These are phyloP conservation scores for Triticum monococcum DNA, from an alignment of 176 grass and related monocot genomes.

Conservation along the genomic window DNA sequence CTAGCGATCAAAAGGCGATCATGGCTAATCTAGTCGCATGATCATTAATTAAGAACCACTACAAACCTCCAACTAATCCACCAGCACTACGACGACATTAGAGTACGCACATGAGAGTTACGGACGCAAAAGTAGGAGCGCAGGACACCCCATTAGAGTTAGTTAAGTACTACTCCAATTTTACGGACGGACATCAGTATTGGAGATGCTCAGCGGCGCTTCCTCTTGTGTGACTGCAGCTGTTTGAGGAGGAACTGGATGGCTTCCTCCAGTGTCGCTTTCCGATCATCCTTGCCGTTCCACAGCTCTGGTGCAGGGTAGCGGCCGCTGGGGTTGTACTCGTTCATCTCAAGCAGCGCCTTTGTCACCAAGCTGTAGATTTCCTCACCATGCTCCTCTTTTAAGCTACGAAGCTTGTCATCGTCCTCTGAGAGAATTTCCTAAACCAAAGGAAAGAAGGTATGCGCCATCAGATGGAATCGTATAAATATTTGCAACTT, in stretches of 20 bases:
- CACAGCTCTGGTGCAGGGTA: slow-evolving; percentile 32
- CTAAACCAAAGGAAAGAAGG: background rate
- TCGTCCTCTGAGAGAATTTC: slow-evolving; percentile 44
- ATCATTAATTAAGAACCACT: background rate
- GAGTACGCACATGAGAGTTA: too few species aligned
- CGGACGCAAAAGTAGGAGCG: too few species aligned
- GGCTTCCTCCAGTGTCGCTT: background rate
- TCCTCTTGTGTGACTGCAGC: slow-evolving; percentile 8
- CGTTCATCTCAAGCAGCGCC: slow-evolving; percentile 43
- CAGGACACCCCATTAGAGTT: too few species aligned
- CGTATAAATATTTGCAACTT: too few species aligned
- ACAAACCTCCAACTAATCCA: background rate
- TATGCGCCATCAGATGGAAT: too few species aligned
- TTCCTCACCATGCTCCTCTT: slow-evolving; percentile 30
- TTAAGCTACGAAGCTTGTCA: slow-evolving; percentile 25
- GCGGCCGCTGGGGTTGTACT: slow-evolving; percentile 47
- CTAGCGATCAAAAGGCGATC: background rate
- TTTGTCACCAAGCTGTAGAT: slow-evolving; percentile 31
- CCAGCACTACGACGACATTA: background rate
- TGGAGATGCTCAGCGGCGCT: background rate
- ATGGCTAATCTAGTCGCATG: background rate
- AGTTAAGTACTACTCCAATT: too few species aligned
- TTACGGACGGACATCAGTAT: too few species aligned
- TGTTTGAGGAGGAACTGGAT: slow-evolving; percentile 8
- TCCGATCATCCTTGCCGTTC: background rate